phyloP scores from a whole-genome alignment of 2,329 filamentous ascomycete species.

The Fusarium odoratissimum region DNA sequence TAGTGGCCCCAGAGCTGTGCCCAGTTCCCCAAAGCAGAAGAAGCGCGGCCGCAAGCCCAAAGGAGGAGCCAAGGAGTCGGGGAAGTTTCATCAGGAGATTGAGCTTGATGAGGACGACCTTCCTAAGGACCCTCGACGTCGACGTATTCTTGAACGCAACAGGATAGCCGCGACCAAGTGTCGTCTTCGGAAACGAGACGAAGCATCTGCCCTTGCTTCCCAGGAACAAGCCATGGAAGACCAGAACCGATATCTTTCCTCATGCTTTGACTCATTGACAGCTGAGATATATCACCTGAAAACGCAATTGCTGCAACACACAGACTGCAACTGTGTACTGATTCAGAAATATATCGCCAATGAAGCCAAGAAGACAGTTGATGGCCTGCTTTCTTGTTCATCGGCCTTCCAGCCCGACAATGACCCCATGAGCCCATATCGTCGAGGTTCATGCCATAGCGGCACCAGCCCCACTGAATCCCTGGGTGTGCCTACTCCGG shows the following conservation, averaged over 20 bases:
- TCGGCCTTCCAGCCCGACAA: slow-evolving; percentile 27
- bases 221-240: slow-evolving; percentile 48
- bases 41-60: slow-evolving; percentile 46
- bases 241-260: slow-evolving; percentile 46
- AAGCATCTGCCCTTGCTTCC: slow-evolving; percentile 46
- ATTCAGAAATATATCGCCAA: slow-evolving; percentile 49
- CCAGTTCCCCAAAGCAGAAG: slow-evolving; percentile 29
- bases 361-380: slow-evolving; percentile 47
- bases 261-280: slow-evolving; percentile 42
- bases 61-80: slow-evolving; percentile 20
- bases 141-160: slow-evolving; percentile 48
- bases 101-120: slow-evolving; percentile 39
- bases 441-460: slow-evolving; percentile 41
- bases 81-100: slow-evolving; percentile 16
- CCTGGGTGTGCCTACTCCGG: slow-evolving; percentile 38
- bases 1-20: background rate
- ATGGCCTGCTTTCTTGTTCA: slow-evolving; percentile 35
- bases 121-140: slow-evolving; percentile 41
- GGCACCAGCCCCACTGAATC: slow-evolving; percentile 42
- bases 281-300: slow-evolving; percentile 48
- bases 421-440: slow-evolving; percentile 27
- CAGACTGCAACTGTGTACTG: slow-evolving; percentile 47
- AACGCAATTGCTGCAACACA: slow-evolving; percentile 46
- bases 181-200: slow-evolving; percentile 47
- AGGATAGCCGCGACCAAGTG: slow-evolving; percentile 49